These are phyloP conservation scores for Cutaneotrichosporon arboriforme DNA, from an alignment of 1,284 basidiomycete species.

Conservation along the genomic window DNA sequence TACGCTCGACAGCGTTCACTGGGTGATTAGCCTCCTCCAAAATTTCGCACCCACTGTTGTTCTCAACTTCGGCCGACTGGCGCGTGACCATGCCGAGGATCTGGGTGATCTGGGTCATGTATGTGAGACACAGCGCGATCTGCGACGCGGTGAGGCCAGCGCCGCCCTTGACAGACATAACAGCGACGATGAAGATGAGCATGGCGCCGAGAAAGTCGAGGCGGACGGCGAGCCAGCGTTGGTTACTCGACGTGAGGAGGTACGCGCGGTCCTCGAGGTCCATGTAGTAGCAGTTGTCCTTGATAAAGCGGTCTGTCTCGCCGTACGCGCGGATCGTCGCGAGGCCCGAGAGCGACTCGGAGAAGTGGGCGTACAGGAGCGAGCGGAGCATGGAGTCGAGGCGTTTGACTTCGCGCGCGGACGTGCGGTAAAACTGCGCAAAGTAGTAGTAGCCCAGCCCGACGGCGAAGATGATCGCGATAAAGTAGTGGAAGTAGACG, in stretches of 20 bases:
- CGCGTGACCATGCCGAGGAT: conserved; percentile 54
- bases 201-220: conserved; percentile 66
- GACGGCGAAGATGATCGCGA: conserved; percentile 40
- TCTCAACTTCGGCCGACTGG: conserved; percentile 62
- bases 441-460: conserved; percentile 34
- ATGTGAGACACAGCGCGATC: conserved; percentile 68
- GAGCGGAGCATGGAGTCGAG: conserved; percentile 62
- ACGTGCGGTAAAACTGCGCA: conserved; percentile 68
- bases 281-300: conserved; percentile 64
- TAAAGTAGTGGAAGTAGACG: conserved; percentile 65
- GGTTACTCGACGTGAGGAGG: conserved; percentile 48
- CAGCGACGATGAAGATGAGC: conserved; percentile 60
- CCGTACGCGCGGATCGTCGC: conserved; percentile 70
- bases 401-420: conserved; percentile 63
- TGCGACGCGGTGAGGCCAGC: conserved; percentile 61
- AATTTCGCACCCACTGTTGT: conserved; percentile 29
- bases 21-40: not conserved
- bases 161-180: conserved; percentile 47
- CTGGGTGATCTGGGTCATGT: conserved; percentile 52
- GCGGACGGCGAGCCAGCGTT: conserved; percentile 70
- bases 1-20: conserved; percentile 67
- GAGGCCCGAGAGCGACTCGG: conserved; percentile 68
- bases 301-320: conserved; percentile 59
- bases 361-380: conserved; percentile 71
- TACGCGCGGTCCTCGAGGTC: conserved; percentile 68